These are phyloP conservation scores for Dictyostelium intermedium DNA, from an alignment of 78 protist genomes.

Conservation along the genomic window DNA sequence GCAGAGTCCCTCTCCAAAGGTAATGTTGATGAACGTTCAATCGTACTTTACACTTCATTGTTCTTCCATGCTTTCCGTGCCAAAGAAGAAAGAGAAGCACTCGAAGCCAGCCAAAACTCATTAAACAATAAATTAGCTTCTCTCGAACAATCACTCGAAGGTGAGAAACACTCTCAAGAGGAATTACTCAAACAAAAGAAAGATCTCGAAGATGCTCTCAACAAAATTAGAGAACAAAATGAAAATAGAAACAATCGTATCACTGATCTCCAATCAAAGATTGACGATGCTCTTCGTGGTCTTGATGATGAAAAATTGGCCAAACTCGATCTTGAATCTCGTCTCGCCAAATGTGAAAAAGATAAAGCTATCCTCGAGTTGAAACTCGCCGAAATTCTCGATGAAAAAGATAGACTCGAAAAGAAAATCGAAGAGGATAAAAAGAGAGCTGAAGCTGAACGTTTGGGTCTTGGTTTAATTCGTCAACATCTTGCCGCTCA, in stretches of 20 bases:
- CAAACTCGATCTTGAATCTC: conserved; percentile 75
- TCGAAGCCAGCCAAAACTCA: conserved; percentile 65
- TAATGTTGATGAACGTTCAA: conserved; percentile 84
- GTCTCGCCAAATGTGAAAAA: conserved; percentile 72
- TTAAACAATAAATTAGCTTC: conserved; percentile 58
- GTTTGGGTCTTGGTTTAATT: conserved; percentile 51
- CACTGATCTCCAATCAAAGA: conserved; percentile 57
- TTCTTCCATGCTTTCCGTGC: conserved; percentile 86
- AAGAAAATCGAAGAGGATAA: conserved; percentile 78
- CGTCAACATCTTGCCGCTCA: conserved; percentile 55
- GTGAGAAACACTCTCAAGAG: conserved; percentile 60
- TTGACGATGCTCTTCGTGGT: conserved; percentile 77
- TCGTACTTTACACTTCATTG: conserved; percentile 77
- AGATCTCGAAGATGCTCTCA: conserved; percentile 40
- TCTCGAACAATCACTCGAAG: conserved; percentile 54
- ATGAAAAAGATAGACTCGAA: conserved; percentile 61
- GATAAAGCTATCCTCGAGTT: conserved; percentile 75
- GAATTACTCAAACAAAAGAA: conserved; percentile 51
- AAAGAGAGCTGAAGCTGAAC: conserved; percentile 76
- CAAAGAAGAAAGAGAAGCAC: conserved; percentile 76
- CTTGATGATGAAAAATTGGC: conserved; percentile 71
- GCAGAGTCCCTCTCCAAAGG: conserved; percentile 85
- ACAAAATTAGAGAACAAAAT: conserved; percentile 18
- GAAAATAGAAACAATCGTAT: conserved; percentile 46
- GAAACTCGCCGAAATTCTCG: conserved; percentile 63